phyloP scores from a whole-genome alignment of 2,329 filamentous ascomycete species.

The Ophiognomonia clavigignenti-juglandacearum region DNA sequence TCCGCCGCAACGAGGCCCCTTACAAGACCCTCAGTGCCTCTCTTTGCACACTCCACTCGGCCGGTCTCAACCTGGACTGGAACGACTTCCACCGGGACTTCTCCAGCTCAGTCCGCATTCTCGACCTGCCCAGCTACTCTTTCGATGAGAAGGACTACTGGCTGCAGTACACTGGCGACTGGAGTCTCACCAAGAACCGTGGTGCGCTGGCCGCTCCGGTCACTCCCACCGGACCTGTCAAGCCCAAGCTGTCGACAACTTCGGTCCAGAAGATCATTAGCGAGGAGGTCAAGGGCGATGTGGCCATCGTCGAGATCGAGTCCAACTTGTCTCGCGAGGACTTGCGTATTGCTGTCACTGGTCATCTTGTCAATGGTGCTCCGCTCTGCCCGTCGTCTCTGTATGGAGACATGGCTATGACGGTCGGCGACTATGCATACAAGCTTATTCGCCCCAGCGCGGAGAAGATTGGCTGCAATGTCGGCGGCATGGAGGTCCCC shows the following conservation, averaged over 20 bases:
- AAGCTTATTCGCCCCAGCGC: slow-evolving; percentile 55
- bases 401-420: slow-evolving; percentile 44
- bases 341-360: slow-evolving; percentile 53
- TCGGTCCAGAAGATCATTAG: slow-evolving; percentile 60
- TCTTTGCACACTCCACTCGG: slow-evolving; percentile 54
- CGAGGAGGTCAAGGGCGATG: slow-evolving; percentile 57
- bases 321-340: slow-evolving; percentile 62
- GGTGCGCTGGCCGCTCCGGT: slow-evolving; percentile 32
- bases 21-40: slow-evolving; percentile 60
- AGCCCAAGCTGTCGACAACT: slow-evolving; percentile 58
- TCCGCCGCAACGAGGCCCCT: slow-evolving; percentile 57
- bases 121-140: slow-evolving; percentile 63
- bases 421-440: slow-evolving; percentile 62
- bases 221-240: slow-evolving; percentile 30
- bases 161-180: slow-evolving; percentile 62
- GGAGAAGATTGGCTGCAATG: slow-evolving; percentile 55
- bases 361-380: slow-evolving; percentile 64
- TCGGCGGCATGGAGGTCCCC: slow-evolving; percentile 61
- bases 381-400: slow-evolving; percentile 59
- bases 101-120: slow-evolving; percentile 36
- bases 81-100: slow-evolving; percentile 61
- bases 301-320: slow-evolving; percentile 57
- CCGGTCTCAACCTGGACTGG: slow-evolving; percentile 63
- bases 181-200: slow-evolving; percentile 67
- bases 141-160: slow-evolving; percentile 73